Evolutionary conservation across 495 filamentous ascomycete genomes (phyloP), one percentile per base, ranked within the genome.

Genomic region (Penicillium angulare): DNA sequence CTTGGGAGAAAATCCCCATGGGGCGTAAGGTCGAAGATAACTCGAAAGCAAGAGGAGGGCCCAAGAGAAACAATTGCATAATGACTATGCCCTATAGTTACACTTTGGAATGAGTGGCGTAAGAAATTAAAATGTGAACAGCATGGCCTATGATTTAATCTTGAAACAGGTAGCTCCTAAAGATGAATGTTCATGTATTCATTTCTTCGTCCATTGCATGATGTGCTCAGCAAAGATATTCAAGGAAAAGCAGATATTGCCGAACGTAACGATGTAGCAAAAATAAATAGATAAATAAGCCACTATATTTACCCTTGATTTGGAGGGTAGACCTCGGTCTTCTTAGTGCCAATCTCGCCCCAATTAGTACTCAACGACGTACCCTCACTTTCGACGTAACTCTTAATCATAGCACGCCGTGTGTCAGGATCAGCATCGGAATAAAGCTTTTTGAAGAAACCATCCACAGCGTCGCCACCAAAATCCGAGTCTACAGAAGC

Each of bases 371-470:
- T 97, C 52, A 98, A 71, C 2, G 90, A 83, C 0, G 93, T 98
- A 1, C 93, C 93, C 56, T 92, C 89, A 64, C 90, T 96, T 73
- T 98, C 93, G 18, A 82, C 67, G 59, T 88, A 97, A 66, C 90
- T 96, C 80, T 98, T 98, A 82, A 96, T 89, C 93, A 98, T 98
- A 3, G 93, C 93, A 3, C 90, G 80, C 58, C 80, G 82, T 29
- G 89, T 89, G 52, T 98, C 92, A 0, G 83, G 80, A 45, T 88
- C 84, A 0, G 90, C 86, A 45, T 75, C 75, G 53, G 86, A 84
- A 68, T 93, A 97, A 0, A 98, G 77, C 63, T 86, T 86, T 77
- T 95, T 92, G 78, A 98, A 98, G 72, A 97, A 98, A 2, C 62
- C 66, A 53, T 93, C 87, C 3, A 89, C 86, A n/a, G 88, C 80